A percentile compares a stretch with the other conserved stretches of the same genome.
Conservation (phyloP, 345 rosid species). For the Citropsis articulata region DNA sequence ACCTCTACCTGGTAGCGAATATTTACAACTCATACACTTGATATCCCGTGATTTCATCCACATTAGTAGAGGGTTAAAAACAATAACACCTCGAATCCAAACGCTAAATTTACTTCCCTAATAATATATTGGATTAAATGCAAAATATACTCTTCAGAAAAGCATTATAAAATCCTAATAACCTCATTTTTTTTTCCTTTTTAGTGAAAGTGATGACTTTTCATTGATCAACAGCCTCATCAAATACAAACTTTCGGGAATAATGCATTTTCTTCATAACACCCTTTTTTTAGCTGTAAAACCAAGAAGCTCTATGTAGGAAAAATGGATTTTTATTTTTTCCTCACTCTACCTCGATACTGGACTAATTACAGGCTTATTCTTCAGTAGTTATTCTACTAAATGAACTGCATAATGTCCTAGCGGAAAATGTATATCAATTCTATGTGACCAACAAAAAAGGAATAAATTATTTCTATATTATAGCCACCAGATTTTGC, state of each 20-base stretch:
- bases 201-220: neutral
- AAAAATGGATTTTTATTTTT: neutral
- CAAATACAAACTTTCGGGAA: neutral
- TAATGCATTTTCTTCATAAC: neutral
- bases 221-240: neutral
- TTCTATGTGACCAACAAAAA: neutral
- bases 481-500: too few relatives aligned
- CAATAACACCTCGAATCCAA: too few relatives aligned
- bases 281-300: neutral
- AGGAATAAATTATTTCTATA: neutral
- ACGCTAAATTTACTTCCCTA: too few relatives aligned
- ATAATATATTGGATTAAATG: too few relatives aligned
- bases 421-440: neutral
- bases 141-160: neutral
- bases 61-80: too few relatives aligned
- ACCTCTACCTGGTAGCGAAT: too few relatives aligned
- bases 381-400: neutral
- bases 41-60: too few relatives aligned
- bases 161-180: neutral
- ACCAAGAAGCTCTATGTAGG: neutral
- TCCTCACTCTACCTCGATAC: neutral
- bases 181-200: too few relatives aligned
- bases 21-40: too few relatives aligned
- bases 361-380: neutral
- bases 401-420: neutral